Conservation (phyloP, 176 grass and related monocot genomes). For the Raddia guianensis region DNA sequence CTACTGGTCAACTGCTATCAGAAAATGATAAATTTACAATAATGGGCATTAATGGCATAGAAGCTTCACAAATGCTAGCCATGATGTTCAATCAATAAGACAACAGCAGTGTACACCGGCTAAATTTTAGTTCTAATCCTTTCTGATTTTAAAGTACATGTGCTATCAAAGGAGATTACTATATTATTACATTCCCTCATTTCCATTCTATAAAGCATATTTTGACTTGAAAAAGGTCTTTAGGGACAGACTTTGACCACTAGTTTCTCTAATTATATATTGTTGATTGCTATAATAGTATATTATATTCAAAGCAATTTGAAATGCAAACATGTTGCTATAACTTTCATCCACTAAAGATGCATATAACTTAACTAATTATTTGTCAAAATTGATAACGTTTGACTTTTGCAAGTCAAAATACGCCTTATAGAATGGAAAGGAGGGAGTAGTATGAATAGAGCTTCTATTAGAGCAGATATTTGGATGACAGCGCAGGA, state of each 20-base stretch:
- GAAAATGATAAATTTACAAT: conserved; percentile 20
- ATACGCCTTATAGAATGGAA: too few relatives aligned
- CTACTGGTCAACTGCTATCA: conserved; percentile 2
- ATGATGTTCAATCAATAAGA: conserved; percentile 17
- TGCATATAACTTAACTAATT: too few relatives aligned
- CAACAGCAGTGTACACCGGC: conserved; percentile 1
- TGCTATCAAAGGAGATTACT: neutral
- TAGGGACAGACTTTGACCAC: too few relatives aligned
- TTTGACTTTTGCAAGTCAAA: too few relatives aligned
- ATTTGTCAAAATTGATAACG: too few relatives aligned
- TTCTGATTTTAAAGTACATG: conserved; percentile 23
- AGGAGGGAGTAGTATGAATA: neutral
- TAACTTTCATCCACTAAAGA: too few relatives aligned
- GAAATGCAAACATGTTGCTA: too few relatives aligned
- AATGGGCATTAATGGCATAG: neutral
- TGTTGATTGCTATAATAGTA: too few relatives aligned
- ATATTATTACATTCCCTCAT: neutral
- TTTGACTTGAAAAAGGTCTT: too few relatives aligned
- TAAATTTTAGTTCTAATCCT: conserved; percentile 29
- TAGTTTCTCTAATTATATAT: too few relatives aligned
- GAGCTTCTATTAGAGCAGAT: conserved; percentile 4
- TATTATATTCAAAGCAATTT: too few relatives aligned
- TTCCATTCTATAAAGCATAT: too few relatives aligned
- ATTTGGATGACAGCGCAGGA: conserved; percentile 13
- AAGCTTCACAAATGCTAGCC: neutral